Conservation (phyloP, 495 filamentous ascomycete species). For the Poronia punctata region DNA sequence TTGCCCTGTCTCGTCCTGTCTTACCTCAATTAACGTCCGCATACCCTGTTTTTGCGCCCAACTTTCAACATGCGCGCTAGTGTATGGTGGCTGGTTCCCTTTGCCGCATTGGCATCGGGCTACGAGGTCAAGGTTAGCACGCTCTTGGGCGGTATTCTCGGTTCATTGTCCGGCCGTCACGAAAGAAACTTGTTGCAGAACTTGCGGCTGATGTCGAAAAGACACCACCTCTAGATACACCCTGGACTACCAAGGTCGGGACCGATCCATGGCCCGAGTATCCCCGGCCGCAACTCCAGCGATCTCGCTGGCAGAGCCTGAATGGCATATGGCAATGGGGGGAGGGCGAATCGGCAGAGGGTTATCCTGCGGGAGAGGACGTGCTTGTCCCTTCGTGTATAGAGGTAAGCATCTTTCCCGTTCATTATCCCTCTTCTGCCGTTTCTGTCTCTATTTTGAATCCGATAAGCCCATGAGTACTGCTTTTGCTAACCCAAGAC, state of each 20-base stretch:
- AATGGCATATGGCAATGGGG: conserved; percentile 64
- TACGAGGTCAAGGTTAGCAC: conserved; percentile 23
- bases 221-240: conserved; percentile 47
- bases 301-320: conserved; percentile 53
- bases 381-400: conserved; percentile 60
- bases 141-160: background rate
- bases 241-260: conserved; percentile 56
- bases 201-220: conserved; percentile 9
- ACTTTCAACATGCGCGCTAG: conserved; percentile 1
- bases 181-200: too few relatives aligned
- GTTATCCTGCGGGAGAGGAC: conserved; percentile 33
- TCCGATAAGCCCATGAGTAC: background rate
- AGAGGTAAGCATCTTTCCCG: conserved; percentile 44
- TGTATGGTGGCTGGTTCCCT: background rate
- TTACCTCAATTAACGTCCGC: background rate
- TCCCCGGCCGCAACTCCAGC: conserved; percentile 54
- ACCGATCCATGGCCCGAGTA: conserved; percentile 62
- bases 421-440: conserved; percentile 23
- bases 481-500: background rate
- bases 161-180: background rate
- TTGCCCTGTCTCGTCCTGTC: background rate
- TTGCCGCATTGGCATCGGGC: conserved; percentile 15
- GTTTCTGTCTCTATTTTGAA: background rate
- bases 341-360: conserved; percentile 39
- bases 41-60: background rate